phyloP scores from a whole-genome alignment of 2,329 filamentous ascomycete species.

The Sclerotinia minor region DNA sequence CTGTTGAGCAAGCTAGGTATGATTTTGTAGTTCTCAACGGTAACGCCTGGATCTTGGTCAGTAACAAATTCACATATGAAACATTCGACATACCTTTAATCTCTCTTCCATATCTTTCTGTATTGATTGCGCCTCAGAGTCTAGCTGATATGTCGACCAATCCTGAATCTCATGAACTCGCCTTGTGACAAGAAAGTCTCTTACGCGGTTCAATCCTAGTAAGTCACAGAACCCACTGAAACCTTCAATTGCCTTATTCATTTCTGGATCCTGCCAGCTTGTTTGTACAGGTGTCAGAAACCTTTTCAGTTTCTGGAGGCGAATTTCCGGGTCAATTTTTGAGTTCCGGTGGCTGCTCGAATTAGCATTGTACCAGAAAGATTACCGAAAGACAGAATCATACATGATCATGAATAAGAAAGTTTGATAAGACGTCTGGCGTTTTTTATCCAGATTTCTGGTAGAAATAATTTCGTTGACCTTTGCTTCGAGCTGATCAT shows the following conservation, averaged over 20 bases:
- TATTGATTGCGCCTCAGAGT: constrained; percentile 74
- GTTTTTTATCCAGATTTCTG: constrained; percentile 74
- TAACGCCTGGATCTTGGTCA: constrained; percentile 49
- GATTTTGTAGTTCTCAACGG: constrained; percentile 87
- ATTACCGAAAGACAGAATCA: constrained; percentile 34
- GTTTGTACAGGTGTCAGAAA: constrained; percentile 82
- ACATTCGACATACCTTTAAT: constrained; percentile 54
- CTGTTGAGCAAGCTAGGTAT: constrained; percentile 87
- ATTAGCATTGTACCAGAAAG: not conserved
- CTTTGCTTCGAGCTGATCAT: constrained; percentile 80
- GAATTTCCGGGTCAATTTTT: constrained; percentile 68
- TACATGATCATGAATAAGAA: constrained; percentile 92
- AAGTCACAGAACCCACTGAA: constrained; percentile 79
- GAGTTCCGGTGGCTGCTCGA: constrained; percentile 72
- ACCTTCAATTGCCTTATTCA: constrained; percentile 68
- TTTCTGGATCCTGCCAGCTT: constrained; percentile 72
- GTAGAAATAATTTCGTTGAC: constrained; percentile 77
- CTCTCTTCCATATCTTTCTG: constrained; percentile 78
- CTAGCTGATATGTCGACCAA: constrained; percentile 77
- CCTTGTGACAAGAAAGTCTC: constrained; percentile 72
- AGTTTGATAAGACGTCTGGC: constrained; percentile 81
- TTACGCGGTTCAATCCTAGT: constrained; percentile 76
- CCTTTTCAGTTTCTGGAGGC: constrained; percentile 68
- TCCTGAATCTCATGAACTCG: constrained; percentile 75
- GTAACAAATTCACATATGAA: not conserved